These are phyloP conservation scores for Daldinia vernicosa DNA, from an alignment of 495 filamentous ascomycete species.

Conservation along the genomic window DNA sequence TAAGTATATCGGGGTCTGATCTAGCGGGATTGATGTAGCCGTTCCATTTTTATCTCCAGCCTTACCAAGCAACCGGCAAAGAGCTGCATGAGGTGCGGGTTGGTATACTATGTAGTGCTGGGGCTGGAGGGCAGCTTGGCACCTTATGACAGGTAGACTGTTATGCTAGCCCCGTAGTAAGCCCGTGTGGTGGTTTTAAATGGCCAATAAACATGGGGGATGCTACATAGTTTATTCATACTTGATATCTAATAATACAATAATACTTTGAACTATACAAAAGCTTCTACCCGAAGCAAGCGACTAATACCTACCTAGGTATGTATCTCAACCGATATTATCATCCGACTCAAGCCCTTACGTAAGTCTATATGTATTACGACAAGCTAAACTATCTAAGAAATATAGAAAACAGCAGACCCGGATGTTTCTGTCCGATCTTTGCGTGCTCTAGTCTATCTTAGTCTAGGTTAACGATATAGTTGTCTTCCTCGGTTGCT, in stretches of 20 bases:
- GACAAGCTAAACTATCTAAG: not conserved
- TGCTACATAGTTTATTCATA: not conserved
- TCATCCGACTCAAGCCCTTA: not conserved
- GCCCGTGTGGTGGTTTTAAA: slow-evolving; percentile 8
- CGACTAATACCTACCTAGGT: not conserved
- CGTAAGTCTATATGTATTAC: not conserved
- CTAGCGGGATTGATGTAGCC: slow-evolving; percentile 26
- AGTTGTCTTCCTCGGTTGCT: not conserved
- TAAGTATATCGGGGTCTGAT: slow-evolving; percentile 53
- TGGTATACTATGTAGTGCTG: not conserved
- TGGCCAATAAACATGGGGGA: not conserved
- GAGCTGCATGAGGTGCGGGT: slow-evolving; percentile 27
- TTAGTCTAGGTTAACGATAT: not conserved
- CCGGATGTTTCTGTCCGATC: not conserved
- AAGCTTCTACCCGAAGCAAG: not conserved
- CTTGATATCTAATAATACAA: not conserved
- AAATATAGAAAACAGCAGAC: not conserved
- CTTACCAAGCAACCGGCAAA: slow-evolving; percentile 37
- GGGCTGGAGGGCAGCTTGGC: slow-evolving; percentile 6
- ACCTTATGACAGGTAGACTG: not conserved
- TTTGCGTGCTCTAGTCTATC: not conserved
- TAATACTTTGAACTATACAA: not conserved
- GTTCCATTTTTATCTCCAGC: slow-evolving; percentile 41
- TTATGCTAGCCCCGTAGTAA: slow-evolving; percentile 9
- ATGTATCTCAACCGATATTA: not conserved